phyloP scores from a whole-genome alignment of 2,329 filamentous ascomycete species.

The Aureobasidium melanogenum region DNA sequence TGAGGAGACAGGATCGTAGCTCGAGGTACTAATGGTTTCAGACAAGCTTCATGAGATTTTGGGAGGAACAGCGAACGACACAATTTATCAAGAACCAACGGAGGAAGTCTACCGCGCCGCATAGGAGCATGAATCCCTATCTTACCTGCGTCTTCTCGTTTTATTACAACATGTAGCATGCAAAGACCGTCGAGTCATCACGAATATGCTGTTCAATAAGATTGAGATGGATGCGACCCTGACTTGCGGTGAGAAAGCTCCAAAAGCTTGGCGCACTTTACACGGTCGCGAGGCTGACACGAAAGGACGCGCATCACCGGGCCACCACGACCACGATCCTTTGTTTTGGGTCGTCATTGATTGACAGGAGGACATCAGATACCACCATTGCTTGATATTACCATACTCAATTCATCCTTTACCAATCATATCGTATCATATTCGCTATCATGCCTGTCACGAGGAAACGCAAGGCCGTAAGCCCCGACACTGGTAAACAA shows the following conservation, averaged over 20 bases:
- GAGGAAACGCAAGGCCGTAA: slow-evolving; percentile 12
- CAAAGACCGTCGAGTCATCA: not conserved
- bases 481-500: slow-evolving; percentile 6
- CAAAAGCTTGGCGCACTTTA: slow-evolving; percentile 1
- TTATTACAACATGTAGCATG: no score
- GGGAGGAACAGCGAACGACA: no score
- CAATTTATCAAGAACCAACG: no score
- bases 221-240: not conserved
- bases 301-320: slow-evolving; percentile 10
- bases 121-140: no score
- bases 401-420: not conserved
- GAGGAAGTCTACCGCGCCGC: no score
- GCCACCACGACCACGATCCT: not conserved
- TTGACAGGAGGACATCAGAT: not conserved
- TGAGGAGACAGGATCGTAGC: no score
- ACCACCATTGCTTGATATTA: slow-evolving; percentile 4
- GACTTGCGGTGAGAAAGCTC: accelerated
- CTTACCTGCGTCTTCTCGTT: no score
- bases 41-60: no score
- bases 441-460: slow-evolving; percentile 10
- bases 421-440: slow-evolving; percentile 1
- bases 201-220: not conserved
- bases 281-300: not conserved
- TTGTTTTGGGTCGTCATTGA: slow-evolving; percentile 2
- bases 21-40: no score